Evolutionary conservation across 306 rosid species (phyloP), one percentile per base, ranked within the genome.

Genomic region (Delonix regia): DNA sequence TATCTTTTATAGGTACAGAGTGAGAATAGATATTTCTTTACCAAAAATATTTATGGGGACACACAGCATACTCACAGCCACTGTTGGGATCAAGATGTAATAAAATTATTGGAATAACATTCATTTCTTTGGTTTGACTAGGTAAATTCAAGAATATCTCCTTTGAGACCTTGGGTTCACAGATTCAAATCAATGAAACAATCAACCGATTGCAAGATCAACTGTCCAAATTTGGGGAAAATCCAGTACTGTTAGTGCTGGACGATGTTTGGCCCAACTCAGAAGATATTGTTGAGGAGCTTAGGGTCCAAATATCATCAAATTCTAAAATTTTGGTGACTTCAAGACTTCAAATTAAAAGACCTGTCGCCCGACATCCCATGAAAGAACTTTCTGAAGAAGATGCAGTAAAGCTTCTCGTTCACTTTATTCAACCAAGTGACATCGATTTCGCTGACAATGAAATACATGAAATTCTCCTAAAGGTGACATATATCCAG

Each of bases 381-480:
- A 65, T 65, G 51, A 13, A 19, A 39, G 9, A 4, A 10, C 71
- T 65, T n/a, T 9, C 28, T 9, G 30, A 65, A n/a, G 0, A 19
- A 18, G 49, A 65, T 39, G 71, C 71, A 65, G 1, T 3, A 21
- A 11, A 16, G 14, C 51, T 38, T 38, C 12, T 65, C 71, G n/a
- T 38, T 65, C 71, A 65, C 48, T 65, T 65, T 65, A n/a, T 65
- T 65, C 71, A 65, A 19, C 70, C 49, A 38, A 65, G 49, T 24
- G 0, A 38, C 28, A 19, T 57, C 18, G 51, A 34, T 38, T 57
- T 57, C 12, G 71, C 2, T 38, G 51, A 65, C 30, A 1, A 6
- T 19, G 71, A 65, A 0, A 65, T 39, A 1, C 49, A 1, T 9
- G 0, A n/a, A 1, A 19, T 39, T 65, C 18, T 65, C 49, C 30